Conservation (phyloP, 331 rosid species). For the Acacia pycnantha region DNA sequence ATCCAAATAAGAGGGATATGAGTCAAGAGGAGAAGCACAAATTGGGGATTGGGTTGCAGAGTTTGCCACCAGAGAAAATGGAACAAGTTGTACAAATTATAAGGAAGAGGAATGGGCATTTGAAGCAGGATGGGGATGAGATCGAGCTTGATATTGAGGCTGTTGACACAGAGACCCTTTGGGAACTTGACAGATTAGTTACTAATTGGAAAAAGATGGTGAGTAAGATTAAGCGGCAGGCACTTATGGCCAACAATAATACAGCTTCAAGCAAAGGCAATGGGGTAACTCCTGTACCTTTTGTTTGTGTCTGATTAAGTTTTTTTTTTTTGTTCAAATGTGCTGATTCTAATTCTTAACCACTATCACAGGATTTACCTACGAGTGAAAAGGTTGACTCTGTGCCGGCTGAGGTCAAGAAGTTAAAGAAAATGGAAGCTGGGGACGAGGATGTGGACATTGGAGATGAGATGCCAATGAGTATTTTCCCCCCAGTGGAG, state of each 20-base stretch:
- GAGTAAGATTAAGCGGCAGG: slow-evolving; percentile 90
- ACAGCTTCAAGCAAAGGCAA: slow-evolving; percentile 41
- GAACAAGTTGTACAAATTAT: slow-evolving; percentile 93
- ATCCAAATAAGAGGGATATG: slow-evolving; percentile 92
- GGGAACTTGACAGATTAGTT: slow-evolving; percentile 96
- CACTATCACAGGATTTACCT: slow-evolving; percentile 43
- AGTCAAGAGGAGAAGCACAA: slow-evolving; percentile 88
- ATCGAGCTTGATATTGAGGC: slow-evolving; percentile 97
- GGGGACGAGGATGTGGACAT: slow-evolving; percentile 96
- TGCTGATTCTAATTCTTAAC: slow-evolving; percentile 7
- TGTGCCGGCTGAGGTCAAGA: slow-evolving; percentile 48
- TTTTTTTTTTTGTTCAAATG: background rate
- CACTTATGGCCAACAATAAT: slow-evolving; percentile 51
- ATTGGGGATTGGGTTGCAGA: slow-evolving; percentile 85
- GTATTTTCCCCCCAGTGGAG: slow-evolving; percentile 76
- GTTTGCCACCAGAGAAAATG: slow-evolving; percentile 91
- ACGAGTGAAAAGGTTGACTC: slow-evolving; percentile 46
- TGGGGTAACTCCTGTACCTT: slow-evolving; percentile 49
- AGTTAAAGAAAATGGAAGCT: slow-evolving; percentile 68
- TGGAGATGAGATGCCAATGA: slow-evolving; percentile 86
- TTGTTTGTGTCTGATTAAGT: background rate
- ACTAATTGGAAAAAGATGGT: slow-evolving; percentile 90
- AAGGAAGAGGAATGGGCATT: slow-evolving; percentile 83
- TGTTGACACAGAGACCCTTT: slow-evolving; percentile 85
- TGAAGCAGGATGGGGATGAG: slow-evolving; percentile 97